Percentiles rank a stretch among this genome's conserved stretches.
phyloP scores from a whole-genome alignment of 2,329 filamentous ascomycete genomes.

The Epichloe hybrida region DNA sequence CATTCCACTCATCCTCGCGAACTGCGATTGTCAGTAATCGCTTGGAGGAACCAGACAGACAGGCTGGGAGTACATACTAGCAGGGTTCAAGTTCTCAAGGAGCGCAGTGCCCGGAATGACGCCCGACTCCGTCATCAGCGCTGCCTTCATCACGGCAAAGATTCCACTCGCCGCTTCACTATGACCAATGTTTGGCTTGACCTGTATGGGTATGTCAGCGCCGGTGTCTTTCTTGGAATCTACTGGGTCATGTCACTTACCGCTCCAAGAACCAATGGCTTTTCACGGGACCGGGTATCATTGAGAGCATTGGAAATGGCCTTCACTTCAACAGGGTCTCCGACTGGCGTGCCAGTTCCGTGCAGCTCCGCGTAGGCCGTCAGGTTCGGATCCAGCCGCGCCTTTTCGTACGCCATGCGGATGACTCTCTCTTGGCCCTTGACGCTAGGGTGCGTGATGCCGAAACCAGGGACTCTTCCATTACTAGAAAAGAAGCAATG shows the following conservation, averaged over 20 bases:
- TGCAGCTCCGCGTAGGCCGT: constrained; percentile 28
- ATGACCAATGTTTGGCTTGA: constrained; percentile 12
- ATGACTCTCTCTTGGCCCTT: background rate
- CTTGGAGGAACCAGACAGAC: too few species aligned
- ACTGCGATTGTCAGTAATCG: too few species aligned
- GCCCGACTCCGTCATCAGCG: constrained; percentile 12
- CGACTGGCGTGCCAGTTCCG: constrained; percentile 26
- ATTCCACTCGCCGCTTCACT: constrained; percentile 14
- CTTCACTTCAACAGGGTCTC: constrained; percentile 31
- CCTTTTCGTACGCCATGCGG: background rate
- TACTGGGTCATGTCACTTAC: too few species aligned
- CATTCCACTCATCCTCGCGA: background rate
- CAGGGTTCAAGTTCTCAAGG: constrained; percentile 1
- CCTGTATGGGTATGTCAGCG: too few species aligned
- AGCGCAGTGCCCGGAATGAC: constrained; percentile 8
- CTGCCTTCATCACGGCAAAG: constrained; percentile 14
- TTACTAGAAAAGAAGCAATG: constrained; percentile 2
- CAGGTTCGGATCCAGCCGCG: background rate
- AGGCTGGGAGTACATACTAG: too few species aligned
- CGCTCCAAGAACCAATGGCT: too few species aligned
- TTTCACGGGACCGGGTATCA: background rate
- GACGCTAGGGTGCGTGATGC: background rate
- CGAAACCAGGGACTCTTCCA: constrained; percentile 7
- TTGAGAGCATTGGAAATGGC: constrained; percentile 26
- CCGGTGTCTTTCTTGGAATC: too few species aligned